These are phyloP conservation scores for Helichrysum umbraculigerum DNA, from an alignment of 129 eudicot species.

Conservation along the genomic window DNA sequence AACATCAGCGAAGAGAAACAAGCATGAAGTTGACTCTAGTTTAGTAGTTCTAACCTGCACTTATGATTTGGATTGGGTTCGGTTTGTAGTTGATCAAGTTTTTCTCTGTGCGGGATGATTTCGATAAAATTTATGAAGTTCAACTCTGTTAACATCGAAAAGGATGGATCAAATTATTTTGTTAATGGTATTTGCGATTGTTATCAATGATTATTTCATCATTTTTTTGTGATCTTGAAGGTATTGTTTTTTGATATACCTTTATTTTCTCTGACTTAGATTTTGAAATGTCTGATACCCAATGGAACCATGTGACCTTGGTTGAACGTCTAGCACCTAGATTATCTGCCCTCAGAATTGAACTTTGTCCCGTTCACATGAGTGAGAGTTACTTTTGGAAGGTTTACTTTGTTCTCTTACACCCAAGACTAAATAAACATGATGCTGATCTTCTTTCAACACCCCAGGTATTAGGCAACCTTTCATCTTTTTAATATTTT, in stretches of 20 bases:
- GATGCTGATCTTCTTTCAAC: constrained; percentile 77
- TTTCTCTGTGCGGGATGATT: background rate
- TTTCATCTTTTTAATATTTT: too few species aligned
- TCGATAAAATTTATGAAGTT: background rate
- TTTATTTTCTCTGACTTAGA: constrained; percentile 46
- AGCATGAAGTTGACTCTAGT: too few species aligned
- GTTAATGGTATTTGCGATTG: too few species aligned
- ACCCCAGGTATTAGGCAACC: constrained; percentile 48
- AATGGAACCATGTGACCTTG: constrained; percentile 69
- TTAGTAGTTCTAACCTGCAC: too few species aligned
- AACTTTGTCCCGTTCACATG: constrained; percentile 90
- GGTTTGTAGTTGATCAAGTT: background rate
- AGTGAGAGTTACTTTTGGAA: constrained; percentile 91
- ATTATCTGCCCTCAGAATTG: constrained; percentile 88
- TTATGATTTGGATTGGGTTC: background rate
- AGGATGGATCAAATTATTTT: background rate
- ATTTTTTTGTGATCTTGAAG: background rate
- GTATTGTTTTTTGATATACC: background rate
- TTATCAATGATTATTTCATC: too few species aligned
- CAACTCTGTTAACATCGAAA: background rate
- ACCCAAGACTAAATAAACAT: constrained; percentile 74
- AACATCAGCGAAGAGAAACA: too few species aligned
- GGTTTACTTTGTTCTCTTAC: constrained; percentile 91
- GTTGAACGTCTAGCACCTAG: constrained; percentile 76
- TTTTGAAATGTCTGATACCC: constrained; percentile 88